Evolutionary conservation across 2,329 filamentous ascomycete species (phyloP).

Genomic region (Cadophora sp.): DNA sequence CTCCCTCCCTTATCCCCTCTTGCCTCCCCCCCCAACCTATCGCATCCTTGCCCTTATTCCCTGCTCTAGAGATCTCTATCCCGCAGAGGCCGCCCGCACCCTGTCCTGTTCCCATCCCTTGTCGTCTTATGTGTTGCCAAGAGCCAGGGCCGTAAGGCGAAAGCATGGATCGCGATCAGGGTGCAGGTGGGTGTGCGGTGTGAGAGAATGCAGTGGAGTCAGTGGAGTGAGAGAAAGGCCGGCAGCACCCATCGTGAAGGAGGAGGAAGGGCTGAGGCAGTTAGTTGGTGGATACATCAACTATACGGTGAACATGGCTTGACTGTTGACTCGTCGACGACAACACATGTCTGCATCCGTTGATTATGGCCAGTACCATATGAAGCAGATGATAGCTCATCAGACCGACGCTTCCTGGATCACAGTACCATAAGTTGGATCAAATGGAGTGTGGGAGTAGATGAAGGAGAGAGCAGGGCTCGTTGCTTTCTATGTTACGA

Average conservation of each 20-base stretch:
- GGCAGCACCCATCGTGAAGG: background rate
- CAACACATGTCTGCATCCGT: background rate
- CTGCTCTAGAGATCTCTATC: slow-evolving; percentile 12
- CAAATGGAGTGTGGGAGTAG: background rate
- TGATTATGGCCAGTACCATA: background rate
- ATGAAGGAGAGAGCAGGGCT: background rate
- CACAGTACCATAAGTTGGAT: background rate
- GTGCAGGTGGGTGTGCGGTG: background rate
- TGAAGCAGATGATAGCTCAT: background rate
- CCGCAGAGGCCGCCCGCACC: slow-evolving; percentile 9
- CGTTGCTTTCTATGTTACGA: background rate
- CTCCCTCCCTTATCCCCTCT: background rate
- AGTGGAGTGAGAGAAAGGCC: background rate
- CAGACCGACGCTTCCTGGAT: background rate
- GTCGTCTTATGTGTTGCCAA: slow-evolving; percentile 11
- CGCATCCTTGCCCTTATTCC: background rate
- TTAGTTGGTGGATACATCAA: background rate
- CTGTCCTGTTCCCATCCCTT: background rate
- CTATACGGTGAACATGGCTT: background rate
- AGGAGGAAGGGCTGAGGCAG: background rate
- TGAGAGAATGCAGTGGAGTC: background rate
- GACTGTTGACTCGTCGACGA: background rate
- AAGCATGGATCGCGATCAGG: slow-evolving; percentile 3
- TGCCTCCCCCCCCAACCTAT: background rate
- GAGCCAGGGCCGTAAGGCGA: slow-evolving; percentile 5